Evolutionary conservation across 2,329 filamentous ascomycete species (phyloP), one percentile per base, ranked within the genome.

Genomic region (Coccinonectria pachysandricola): DNA sequence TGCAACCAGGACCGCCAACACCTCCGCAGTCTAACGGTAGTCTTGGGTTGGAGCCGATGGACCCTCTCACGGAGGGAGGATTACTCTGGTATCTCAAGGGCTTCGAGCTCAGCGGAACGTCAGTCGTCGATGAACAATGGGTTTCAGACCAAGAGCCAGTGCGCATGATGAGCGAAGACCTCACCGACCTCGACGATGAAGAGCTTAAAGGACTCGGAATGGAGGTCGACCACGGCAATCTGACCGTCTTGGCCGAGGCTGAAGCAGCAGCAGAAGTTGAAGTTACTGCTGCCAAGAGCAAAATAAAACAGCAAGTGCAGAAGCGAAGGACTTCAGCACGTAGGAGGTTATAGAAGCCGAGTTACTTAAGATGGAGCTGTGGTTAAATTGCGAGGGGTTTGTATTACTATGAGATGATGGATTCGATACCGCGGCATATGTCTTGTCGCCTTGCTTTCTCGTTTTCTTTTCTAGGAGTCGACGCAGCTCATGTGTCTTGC

Each of bases 101-200:
- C 7, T 92, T 92, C 48, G 74, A 91, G 26, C 79, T 82, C 2
- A 28, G 74, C 27, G 88, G 86, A 30, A 93, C 85, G 0, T 88
- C 79, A 1, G 72, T 88, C 7, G 64, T 82, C 29, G 79, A 79
- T 38, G 81, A 88, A 54, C 68, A 75, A 27, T 54, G 51, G 49
- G 46, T 71, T 1, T n/a, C n/a, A n/a, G 82, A 78, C 2, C 68
- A 77, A 17, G 80, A 87, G 29, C 74, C 80, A 1, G 56, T 65
- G 18, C 60, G 68, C 15, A 63, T 60, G 42, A 75, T 88, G 54
- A 92, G 83, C 44, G 87, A 94, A 53, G 83, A 88, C 42, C 65
- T 95, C 12, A 92, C 82, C 30, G 88, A 95, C 48, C 75, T 95
- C 50, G 87, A 93, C 43, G 87, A 95, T 39, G 86, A 92, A 26